Base-by-base conservation (phyloP, 2,329 filamentous ascomycete species). In the Ascochyta koolunga region DNA sequence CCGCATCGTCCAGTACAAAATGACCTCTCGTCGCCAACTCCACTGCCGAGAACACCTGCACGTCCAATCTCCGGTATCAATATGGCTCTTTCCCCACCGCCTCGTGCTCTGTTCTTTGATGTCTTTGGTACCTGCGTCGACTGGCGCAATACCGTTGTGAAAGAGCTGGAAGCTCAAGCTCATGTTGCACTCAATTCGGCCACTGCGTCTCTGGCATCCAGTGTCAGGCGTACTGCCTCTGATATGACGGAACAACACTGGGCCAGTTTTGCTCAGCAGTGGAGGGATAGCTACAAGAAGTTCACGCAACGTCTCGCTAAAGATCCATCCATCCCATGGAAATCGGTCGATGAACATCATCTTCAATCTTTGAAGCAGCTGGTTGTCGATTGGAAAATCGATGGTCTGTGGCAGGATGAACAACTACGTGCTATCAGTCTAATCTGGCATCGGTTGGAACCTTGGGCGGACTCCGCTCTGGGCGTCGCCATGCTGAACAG, bases 61-160 rank as follows among this genome's bases (percentile, higher is more conserved):
- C 54, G 43, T 25, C 10, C 42, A 3, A 60, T 62, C 10, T 50
- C 53, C 10, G 35, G 41, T 10, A 24, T 60, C 27, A 65, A 47
- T 2, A 73, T 73, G 70, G 56, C 66, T 44, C 43, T 70, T 4
- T 42, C 56, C 11, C 62, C 60, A 9, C 50, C 62, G 8, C 76
- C 76, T 59, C 85, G 85, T 61, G 88, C 83, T 7, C 78, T 92
- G 29, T 80, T 87, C 48, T 91, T 91, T 67, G 89, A 92, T 75
- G 83, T 91, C 64, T 92, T 93, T 72, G 89, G 89, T 37, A 95
- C 91, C 1, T 85, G 88, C 59, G 90, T 95, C 39, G 83, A 93
- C 78, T 93, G 90, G 89, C 87, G 89, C 51, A 79, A 79, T 33
- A 85, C 86, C 2, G 84, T 95, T 18, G 83, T 81, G 13, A 76